Evolutionary conservation across 306 rosid species (phyloP), one percentile per base, ranked within the genome.

Genomic region (Sindora glabra): DNA sequence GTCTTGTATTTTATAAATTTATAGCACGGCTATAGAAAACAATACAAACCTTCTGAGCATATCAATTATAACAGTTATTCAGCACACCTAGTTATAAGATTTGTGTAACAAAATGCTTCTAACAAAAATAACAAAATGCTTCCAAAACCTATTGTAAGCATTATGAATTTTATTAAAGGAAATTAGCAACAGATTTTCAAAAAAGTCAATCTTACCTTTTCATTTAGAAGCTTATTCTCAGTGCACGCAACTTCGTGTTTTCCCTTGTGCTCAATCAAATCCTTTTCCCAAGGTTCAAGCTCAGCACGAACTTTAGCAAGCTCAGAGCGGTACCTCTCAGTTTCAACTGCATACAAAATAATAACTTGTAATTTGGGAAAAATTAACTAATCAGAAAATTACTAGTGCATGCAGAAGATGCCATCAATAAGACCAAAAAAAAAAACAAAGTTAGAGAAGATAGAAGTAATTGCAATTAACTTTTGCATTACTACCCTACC

Each of bases 271-370:
- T 86, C 90, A 34, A 86, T 88, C 78, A 88, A 78, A 71, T 89
- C 77, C 42, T 86, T 81, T 69, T 92, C 99, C 99, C 99, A 92
- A 29, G 99, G 99, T 68, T 89, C 94, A 45, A 92, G 83, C 69
- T 86, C 96, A 56, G 80, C 81, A 49, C 99, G 96, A 74, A 86
- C 90, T 68, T 80, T 78, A 41, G 86, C 58, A 60, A 92, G 95
- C 82, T 83, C 90, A 37, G 88, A 69, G 48, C 95, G 89, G 44
- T 76, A 70, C 33, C 57, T 80, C 77, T 92, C 99, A 50, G 90
- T 89, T 77, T 92, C 96, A 78, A 62, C 99, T 92, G 90, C 62
- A 65, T 48, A 62, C 39, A 54, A 72, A 72, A 65, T 50, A 70
- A 59, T 49, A 64, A 46, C 24, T 48, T 30, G 38, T 47, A 71